Conservation (phyloP, 768 basidiomycete genomes). For the Pleurotus tuoliensis region DNA sequence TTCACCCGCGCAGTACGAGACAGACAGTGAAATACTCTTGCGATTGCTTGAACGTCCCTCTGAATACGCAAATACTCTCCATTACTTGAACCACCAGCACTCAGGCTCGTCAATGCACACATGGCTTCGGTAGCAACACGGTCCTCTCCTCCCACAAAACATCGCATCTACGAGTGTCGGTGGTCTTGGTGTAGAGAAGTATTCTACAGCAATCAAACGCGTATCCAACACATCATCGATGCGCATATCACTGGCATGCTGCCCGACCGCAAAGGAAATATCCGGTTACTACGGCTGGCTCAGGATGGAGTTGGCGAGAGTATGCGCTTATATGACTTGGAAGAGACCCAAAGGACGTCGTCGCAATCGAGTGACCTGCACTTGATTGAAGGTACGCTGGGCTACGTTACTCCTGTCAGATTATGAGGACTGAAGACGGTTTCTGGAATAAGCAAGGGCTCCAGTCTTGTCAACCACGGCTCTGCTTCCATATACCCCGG, state of each 20-base stretch:
- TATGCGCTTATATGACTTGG: conserved; percentile 18
- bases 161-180: conserved; percentile 26
- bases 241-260: conserved; percentile 42
- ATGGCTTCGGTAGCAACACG: neutral
- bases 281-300: conserved; percentile 35
- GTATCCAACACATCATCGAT: conserved; percentile 41
- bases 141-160: neutral
- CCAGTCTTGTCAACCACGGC: neutral
- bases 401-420: too few relatives aligned
- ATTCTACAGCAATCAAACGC: conserved; percentile 33
- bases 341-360: conserved; percentile 1
- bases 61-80: too few relatives aligned
- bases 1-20: too few relatives aligned
- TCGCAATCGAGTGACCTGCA: too few relatives aligned
- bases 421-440: too few relatives aligned
- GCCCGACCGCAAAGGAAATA: conserved; percentile 41
- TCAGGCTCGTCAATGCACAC: neutral
- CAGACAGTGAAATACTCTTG: too few relatives aligned
- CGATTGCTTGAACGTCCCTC: too few relatives aligned
- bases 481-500: neutral
- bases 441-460: neutral
- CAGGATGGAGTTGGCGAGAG: conserved; percentile 44
- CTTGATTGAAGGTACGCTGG: too few relatives aligned
- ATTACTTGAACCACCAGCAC: neutral
- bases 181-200: conserved; percentile 52